Evolutionary conservation across 768 basidiomycete species (phyloP).

Genomic region (Lactarius sanguifluus): DNA sequence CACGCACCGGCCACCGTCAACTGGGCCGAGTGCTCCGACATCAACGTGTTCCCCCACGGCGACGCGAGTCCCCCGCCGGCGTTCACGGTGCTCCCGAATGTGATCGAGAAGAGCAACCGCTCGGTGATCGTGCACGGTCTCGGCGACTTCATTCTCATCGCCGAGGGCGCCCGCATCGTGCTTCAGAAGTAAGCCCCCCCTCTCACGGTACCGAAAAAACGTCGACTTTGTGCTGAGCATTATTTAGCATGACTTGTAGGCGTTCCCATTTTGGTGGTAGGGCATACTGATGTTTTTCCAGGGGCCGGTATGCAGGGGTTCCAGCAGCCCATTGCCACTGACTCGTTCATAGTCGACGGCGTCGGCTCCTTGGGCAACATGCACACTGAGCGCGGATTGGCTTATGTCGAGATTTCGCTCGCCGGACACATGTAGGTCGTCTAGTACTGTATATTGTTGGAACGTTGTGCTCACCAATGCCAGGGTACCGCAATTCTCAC

Average conservation of each 20-base stretch:
- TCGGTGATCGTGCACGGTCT: conserved; percentile 72
- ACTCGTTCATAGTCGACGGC: conserved; percentile 72
- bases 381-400: conserved; percentile 66
- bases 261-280: background rate
- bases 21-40: conserved; percentile 65
- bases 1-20: conserved; percentile 62
- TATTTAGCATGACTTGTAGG: conserved; percentile 27
- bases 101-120: conserved; percentile 72
- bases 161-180: conserved; percentile 53
- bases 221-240: background rate
- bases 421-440: conserved; percentile 69
- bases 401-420: conserved; percentile 63
- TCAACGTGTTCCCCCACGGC: conserved; percentile 59
- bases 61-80: conserved; percentile 62
- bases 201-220: background rate
- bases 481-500: conserved; percentile 70
- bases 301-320: conserved; percentile 71
- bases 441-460: background rate
- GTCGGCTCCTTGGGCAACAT: conserved; percentile 64
- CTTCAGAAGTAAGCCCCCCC: conserved; percentile 40
- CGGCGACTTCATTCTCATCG: conserved; percentile 70
- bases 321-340: conserved; percentile 62
- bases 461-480: background rate
- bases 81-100: conserved; percentile 65
- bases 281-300: conserved; percentile 36